Evolutionary conservation across 2,329 filamentous ascomycete genomes (phyloP).

Genomic region (Fusarium tjaetaba): DNA sequence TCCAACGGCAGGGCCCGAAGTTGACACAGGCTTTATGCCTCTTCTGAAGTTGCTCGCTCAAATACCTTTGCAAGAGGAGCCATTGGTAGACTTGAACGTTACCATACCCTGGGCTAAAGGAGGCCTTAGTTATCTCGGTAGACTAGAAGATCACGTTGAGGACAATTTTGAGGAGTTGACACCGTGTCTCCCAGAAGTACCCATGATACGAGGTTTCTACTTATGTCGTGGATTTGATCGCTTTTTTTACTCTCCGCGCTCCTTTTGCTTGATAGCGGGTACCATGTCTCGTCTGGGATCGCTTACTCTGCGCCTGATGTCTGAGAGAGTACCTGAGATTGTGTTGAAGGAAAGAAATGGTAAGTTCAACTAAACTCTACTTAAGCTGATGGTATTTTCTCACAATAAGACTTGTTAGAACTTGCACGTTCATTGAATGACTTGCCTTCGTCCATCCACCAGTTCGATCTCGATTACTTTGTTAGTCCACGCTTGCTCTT

Average conservation of each 20-base stretch:
- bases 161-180: neutral
- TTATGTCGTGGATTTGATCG: accelerated
- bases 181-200: neutral
- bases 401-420: neutral
- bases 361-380: neutral
- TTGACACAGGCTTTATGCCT: neutral
- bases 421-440: neutral
- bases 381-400: neutral
- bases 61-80: neutral
- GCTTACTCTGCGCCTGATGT: neutral
- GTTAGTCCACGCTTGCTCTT: neutral
- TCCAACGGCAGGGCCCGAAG: neutral
- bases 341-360: neutral
- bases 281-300: constrained; percentile 1
- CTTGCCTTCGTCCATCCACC: neutral
- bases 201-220: neutral
- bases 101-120: neutral
- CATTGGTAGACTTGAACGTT: neutral
- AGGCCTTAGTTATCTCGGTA: neutral
- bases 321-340: neutral
- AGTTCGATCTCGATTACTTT: neutral
- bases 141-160: neutral
- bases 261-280: neutral
- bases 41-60: neutral
- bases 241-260: neutral